Base-by-base conservation (phyloP, 495 filamentous ascomycete genomes). In the Podospora anserina region DNA sequence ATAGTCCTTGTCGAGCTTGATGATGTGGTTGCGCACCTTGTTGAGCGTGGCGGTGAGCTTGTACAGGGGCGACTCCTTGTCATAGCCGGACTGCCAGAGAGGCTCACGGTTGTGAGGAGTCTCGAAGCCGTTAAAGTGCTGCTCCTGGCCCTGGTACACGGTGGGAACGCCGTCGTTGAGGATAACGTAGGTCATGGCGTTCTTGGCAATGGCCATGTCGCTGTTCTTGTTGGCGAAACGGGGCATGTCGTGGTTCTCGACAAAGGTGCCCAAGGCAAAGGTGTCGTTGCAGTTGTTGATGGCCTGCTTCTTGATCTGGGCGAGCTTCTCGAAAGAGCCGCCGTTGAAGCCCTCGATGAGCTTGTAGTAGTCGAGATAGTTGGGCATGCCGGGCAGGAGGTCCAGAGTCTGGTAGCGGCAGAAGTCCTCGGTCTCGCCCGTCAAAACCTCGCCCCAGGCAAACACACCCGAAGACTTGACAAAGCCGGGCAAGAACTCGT, bases 241-340 rank as follows among this genome's bases (percentile, higher is more conserved):
- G 1, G 88, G 81, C 61, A 88, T 85, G 76, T 95, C 92, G 76
- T 95, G 92, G 74, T 95, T 95, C 74, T 94, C 92, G 23, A 88
- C 68, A 76, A 96, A 96, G 11, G 80, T 87, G 53, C 91, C 91
- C 53, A 77, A 73, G 13, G 68, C 70, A 49, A 66, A 77, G 54
- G 72, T 72, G 39, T 75, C 74, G 65, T 70, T 79, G 71, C 76
- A 77, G 13, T 59, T 67, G n/a, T 68, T 55, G n/a, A 28, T 55
- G 13, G 70, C 75, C 23, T 73, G 28, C 44, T 69, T 64, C 66
- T 70, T 70, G 13, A 72, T 62, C 0, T 63, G 34, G 23, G 56
- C 64, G 54, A 78, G n/a, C 0, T 64, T 44, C n/a, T 63, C 54
- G 39, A 78, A 64, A n/a, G 54, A 61, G 7, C 70, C 74, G 32